Percentiles rank a stretch among this genome's conserved stretches.
Conservation (phyloP, 768 basidiomycete species). For the Porphyrellus cyaneotinctus region DNA sequence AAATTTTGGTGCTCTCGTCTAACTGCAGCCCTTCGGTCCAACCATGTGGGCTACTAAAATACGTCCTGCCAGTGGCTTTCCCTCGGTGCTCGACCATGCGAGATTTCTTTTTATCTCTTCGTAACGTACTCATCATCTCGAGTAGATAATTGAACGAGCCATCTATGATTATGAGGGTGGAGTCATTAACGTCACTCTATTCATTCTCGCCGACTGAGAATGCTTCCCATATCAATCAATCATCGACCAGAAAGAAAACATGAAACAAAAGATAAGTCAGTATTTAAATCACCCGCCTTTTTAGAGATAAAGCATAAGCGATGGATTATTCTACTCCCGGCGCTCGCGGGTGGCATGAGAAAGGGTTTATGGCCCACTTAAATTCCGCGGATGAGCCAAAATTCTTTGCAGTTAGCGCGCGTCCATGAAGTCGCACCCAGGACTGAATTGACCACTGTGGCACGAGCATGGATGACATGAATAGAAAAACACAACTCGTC, state of each 20-base stretch:
- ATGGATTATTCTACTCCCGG: conserved; percentile 6
- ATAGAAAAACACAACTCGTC: not conserved
- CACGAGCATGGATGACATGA: not conserved
- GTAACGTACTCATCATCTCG: not conserved
- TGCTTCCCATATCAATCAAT: not conserved
- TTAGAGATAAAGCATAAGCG: not conserved
- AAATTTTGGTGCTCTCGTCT: not conserved
- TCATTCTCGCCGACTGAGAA: not conserved
- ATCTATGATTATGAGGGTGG: not conserved
- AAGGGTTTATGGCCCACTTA: not conserved
- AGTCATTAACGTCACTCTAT: not conserved
- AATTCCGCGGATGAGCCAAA: conserved; percentile 3
- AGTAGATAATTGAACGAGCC: not conserved
- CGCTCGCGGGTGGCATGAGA: conserved; percentile 12
- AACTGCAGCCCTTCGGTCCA: not conserved
- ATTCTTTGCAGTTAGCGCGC: not conserved
- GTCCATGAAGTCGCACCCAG: not conserved
- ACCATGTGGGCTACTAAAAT: not conserved
- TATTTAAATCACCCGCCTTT: not conserved
- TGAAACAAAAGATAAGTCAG: not conserved
- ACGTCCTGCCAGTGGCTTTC: no score
- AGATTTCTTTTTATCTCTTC: not conserved
- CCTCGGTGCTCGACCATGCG: no score
- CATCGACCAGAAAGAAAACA: not conserved
- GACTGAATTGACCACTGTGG: not conserved